phyloP scores from a whole-genome alignment of 1,284 basidiomycete genomes.

The Rhodotorula sp. region DNA sequence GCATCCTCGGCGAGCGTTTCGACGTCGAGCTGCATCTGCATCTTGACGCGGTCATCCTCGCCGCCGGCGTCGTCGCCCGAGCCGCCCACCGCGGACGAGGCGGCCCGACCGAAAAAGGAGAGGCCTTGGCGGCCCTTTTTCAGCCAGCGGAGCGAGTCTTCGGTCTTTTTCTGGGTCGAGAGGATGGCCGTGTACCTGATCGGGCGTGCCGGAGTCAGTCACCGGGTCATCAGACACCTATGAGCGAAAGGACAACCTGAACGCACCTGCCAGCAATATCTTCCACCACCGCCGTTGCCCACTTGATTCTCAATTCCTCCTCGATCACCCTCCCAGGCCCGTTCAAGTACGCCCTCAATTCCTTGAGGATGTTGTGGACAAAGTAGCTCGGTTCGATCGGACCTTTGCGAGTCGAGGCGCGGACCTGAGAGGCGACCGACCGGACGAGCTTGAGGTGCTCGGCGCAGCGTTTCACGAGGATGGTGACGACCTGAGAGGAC shows the following conservation, averaged over 20 bases:
- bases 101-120: conserved; percentile 62
- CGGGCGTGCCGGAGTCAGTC: no score
- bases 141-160: conserved; percentile 77
- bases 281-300: conserved; percentile 68
- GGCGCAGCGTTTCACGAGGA: conserved; percentile 73
- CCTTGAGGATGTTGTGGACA: conserved; percentile 73
- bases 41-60: conserved; percentile 61
- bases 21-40: conserved; percentile 84
- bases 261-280: conserved; percentile 66
- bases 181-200: conserved; percentile 63
- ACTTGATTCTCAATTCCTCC: conserved; percentile 59
- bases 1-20: conserved; percentile 77
- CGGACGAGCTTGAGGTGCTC: conserved; percentile 83
- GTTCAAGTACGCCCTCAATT: conserved; percentile 71
- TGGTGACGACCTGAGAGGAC: conserved; percentile 64
- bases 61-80: conserved; percentile 58
- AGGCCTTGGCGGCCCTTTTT: conserved; percentile 80
- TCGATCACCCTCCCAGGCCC: conserved; percentile 59
- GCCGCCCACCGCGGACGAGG: conserved; percentile 51
- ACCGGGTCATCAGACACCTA: conserved; percentile 40
- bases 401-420: conserved; percentile 59
- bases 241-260: neutral
- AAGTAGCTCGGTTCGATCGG: conserved; percentile 74
- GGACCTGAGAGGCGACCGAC: conserved; percentile 81
- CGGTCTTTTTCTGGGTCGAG: conserved; percentile 80